Evolutionary conservation across 441 rosid genomes (phyloP).

Genomic region (Adansonia grandidieri): DNA sequence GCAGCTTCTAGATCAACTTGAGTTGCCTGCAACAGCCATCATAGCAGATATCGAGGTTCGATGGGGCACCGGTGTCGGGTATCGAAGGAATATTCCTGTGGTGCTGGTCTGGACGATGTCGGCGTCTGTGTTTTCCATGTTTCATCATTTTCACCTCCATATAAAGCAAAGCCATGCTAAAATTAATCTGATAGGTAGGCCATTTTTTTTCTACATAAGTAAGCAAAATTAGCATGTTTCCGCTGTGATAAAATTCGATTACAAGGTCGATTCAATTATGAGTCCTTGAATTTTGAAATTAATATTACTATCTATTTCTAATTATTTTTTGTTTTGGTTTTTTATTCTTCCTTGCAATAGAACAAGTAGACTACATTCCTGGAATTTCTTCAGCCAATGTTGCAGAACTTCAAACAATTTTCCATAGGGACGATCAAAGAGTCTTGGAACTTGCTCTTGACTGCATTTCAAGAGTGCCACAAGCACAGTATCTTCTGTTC

Average conservation of each 20-base stretch:
- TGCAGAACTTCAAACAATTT: slow-evolving; percentile 32
- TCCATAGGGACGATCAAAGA: slow-evolving; percentile 8
- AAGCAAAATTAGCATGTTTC: background rate
- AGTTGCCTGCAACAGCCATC: slow-evolving; percentile 32
- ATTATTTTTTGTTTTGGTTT: background rate
- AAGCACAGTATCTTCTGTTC: slow-evolving; percentile 36
- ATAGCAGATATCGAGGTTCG: slow-evolving; percentile 33
- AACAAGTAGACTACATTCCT: slow-evolving; percentile 27
- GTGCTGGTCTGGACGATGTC: slow-evolving; percentile 46
- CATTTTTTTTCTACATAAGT: background rate
- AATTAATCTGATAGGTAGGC: slow-evolving; percentile 21
- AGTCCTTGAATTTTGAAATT: background rate
- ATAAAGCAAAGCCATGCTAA: slow-evolving; percentile 7
- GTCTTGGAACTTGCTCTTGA: slow-evolving; percentile 29
- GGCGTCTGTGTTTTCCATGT: slow-evolving; percentile 37
- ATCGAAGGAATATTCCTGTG: slow-evolving; percentile 40
- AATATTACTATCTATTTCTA: background rate
- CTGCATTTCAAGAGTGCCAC: slow-evolving; percentile 32
- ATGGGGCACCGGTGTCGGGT: slow-evolving; percentile 34
- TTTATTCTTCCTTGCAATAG: slow-evolving; percentile 10
- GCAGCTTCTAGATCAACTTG: slow-evolving; percentile 39
- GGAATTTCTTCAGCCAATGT: slow-evolving; percentile 30
- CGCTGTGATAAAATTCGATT: background rate
- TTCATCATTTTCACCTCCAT: slow-evolving; percentile 30
- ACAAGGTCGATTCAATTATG: background rate